phyloP scores from a whole-genome alignment of 2,329 filamentous ascomycete genomes.

The Mollisiaceae sp. region DNA sequence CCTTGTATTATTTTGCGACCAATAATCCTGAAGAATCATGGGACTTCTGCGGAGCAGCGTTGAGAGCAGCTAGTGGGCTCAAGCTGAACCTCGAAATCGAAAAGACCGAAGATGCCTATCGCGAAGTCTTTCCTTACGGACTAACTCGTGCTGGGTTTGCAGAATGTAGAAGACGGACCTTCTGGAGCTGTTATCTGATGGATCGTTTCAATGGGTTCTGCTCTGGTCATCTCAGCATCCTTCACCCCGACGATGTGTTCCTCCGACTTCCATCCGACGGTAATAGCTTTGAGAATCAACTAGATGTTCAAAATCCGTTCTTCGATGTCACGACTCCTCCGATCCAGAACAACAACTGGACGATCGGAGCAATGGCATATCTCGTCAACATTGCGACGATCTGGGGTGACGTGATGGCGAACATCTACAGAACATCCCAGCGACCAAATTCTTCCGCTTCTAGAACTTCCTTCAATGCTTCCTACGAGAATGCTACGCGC shows the following conservation, averaged over 20 bases:
- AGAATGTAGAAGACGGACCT: conserved; percentile 72
- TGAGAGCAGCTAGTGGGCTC: conserved; percentile 63
- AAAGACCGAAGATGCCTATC: conserved; percentile 48
- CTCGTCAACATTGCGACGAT: conserved; percentile 66
- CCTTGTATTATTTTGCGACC: conserved; percentile 67
- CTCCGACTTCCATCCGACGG: conserved; percentile 68
- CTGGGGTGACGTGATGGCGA: conserved; percentile 68
- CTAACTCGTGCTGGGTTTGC: conserved; percentile 62
- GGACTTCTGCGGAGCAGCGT: conserved; percentile 67
- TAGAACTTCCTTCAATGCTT: conserved; percentile 49
- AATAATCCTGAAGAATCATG: conserved; percentile 64
- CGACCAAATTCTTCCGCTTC: conserved; percentile 22
- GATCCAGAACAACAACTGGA: conserved; percentile 46
- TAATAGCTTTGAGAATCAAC: conserved; percentile 64
- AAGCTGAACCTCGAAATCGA: conserved; percentile 68
- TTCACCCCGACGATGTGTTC: conserved; percentile 69
- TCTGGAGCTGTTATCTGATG: conserved; percentile 74
- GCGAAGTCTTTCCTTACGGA: conserved; percentile 57
- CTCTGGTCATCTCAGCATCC: conserved; percentile 56
- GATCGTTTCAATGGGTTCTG: conserved; percentile 69
- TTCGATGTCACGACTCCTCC: conserved; percentile 59
- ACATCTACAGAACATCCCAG: conserved; percentile 57
- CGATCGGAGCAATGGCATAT: conserved; percentile 55
- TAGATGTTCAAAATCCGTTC: conserved; percentile 60
- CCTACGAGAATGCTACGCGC: conserved; percentile 56